Percentiles rank a stretch among this genome's conserved stretches.
Evolutionary conservation across 352 stramenopile genomes (phyloP).

Genomic region (Phytophthora fragariae): DNA sequence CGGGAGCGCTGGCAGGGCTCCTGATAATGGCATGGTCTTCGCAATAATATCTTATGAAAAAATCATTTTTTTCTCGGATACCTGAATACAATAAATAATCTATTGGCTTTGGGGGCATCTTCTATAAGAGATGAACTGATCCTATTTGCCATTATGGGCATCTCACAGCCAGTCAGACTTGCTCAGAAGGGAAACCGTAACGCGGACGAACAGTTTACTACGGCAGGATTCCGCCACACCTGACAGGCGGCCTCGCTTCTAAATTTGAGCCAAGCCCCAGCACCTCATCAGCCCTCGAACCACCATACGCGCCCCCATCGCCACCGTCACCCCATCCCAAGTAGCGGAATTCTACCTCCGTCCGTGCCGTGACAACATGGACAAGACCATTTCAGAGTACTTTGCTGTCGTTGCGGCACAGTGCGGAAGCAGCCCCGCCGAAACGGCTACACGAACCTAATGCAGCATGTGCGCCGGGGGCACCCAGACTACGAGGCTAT

Average conservation of each 20-base stretch:
- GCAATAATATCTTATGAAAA: background rate
- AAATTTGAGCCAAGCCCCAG: background rate
- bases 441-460: conserved; percentile 1
- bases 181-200: background rate
- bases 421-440: conserved; percentile 17
- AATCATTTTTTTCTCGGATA: background rate
- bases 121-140: background rate
- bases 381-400: conserved; percentile 10
- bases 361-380: conserved; percentile 14
- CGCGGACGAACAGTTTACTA: background rate
- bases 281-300: background rate
- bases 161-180: background rate
- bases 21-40: too few relatives aligned
- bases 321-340: conserved; percentile 9
- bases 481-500: conserved; percentile 9
- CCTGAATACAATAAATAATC: background rate
- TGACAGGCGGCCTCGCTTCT: background rate
- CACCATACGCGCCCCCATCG: background rate
- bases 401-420: conserved; percentile 16
- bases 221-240: background rate
- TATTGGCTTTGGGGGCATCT: background rate
- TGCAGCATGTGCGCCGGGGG: conserved; percentile 3
- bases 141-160: background rate
- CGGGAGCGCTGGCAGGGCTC: too few relatives aligned
- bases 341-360: conserved; percentile 19